phyloP scores from a whole-genome alignment of 179 eudicot genomes.

The Beta corolliflora region DNA sequence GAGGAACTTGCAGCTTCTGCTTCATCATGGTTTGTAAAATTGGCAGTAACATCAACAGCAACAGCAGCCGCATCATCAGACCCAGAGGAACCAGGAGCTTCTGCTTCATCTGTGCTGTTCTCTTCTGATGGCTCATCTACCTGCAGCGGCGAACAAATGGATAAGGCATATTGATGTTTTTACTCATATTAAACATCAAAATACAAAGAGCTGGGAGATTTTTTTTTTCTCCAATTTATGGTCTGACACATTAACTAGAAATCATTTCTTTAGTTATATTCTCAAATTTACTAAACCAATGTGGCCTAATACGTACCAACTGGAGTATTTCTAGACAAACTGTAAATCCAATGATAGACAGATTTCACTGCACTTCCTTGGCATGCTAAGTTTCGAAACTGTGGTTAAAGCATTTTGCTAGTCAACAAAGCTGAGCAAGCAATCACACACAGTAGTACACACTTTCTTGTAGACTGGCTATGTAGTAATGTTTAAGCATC shows the following conservation, averaged over 20 bases:
- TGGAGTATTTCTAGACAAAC: background rate
- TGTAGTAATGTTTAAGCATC: background rate
- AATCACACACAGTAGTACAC: background rate
- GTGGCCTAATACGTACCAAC: background rate
- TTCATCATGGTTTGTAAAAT: background rate
- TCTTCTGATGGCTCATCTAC: slow-evolving; percentile 37
- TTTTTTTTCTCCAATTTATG: background rate
- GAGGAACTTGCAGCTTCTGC: slow-evolving; percentile 35
- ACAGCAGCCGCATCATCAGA: background rate
- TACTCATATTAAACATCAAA: background rate
- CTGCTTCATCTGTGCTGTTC: slow-evolving; percentile 14
- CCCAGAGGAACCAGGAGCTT: background rate
- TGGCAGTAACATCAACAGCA: background rate
- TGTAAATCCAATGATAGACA: too few species aligned
- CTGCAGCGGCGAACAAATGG: slow-evolving; percentile 28
- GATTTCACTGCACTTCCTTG: background rate
- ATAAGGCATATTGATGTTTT: background rate
- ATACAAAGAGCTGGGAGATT: background rate
- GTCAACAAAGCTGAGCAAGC: background rate
- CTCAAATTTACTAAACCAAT: background rate
- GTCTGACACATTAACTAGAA: background rate
- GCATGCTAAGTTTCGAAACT: background rate
- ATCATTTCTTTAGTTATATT: background rate
- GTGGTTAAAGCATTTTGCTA: background rate
- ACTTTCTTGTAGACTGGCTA: background rate